These are phyloP conservation scores for Coemansia nantahalensis DNA, from an alignment of 192 early-diverging fungal genomes.

Conservation along the genomic window DNA sequence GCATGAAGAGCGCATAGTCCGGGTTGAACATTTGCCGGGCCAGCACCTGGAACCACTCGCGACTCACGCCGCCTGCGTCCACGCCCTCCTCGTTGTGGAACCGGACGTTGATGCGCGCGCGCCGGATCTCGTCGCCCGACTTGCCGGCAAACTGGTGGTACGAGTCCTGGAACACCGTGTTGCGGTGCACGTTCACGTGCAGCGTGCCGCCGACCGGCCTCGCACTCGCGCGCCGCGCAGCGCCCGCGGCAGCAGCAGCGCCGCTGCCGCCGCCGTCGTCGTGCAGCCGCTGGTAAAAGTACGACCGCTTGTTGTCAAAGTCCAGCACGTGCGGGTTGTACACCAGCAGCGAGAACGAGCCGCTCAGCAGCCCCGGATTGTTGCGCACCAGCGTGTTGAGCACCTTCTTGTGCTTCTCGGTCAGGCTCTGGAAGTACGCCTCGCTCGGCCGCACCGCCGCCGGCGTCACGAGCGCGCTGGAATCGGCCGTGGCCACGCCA, in stretches of 20 bases:
- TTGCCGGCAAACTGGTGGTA: slow-evolving; percentile 90
- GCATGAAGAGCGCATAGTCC: slow-evolving; percentile 96
- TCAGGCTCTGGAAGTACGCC: slow-evolving; percentile 85
- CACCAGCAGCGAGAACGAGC: slow-evolving; percentile 95
- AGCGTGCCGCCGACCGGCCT: slow-evolving; percentile 56
- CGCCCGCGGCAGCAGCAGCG: slow-evolving; percentile 1
- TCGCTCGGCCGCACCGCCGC: slow-evolving; percentile 25
- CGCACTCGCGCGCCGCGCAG: slow-evolving; percentile 45
- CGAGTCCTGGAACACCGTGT: slow-evolving; percentile 96
- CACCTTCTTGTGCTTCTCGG: slow-evolving; percentile 93
- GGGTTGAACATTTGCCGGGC: slow-evolving; percentile 98
- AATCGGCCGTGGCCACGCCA: background rate
- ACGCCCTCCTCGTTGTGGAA: slow-evolving; percentile 98
- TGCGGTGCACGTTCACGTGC: slow-evolving; percentile 87
- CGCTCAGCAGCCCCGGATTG: slow-evolving; percentile 93
- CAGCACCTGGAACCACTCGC: slow-evolving; percentile 98
- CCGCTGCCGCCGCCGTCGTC: slow-evolving; percentile 60
- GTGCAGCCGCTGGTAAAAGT: slow-evolving; percentile 94
- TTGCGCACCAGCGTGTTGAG: slow-evolving; percentile 97
- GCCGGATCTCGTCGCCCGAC: slow-evolving; percentile 90
- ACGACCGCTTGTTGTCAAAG: slow-evolving; percentile 99
- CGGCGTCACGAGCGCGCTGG: slow-evolving; percentile 13
- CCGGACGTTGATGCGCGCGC: slow-evolving; percentile 86
- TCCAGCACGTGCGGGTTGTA: slow-evolving; percentile 96
- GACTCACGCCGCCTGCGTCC: slow-evolving; percentile 95